Conservation (phyloP, 2,329 filamentous ascomycete genomes). For the Aspergillus sp. region DNA sequence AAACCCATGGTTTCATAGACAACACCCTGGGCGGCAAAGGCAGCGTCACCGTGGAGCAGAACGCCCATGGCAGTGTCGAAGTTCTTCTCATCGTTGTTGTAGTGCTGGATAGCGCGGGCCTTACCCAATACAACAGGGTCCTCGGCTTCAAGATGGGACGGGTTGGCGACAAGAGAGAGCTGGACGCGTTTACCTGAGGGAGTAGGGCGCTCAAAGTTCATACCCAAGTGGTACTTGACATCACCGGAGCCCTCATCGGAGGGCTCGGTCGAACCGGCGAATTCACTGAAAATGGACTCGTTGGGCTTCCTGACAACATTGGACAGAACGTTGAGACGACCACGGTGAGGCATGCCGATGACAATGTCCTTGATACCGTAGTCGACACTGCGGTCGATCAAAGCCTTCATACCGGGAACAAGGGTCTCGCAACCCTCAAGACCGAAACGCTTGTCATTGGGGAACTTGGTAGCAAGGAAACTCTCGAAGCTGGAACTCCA, state of each 20-base stretch:
- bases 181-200: constrained; percentile 99
- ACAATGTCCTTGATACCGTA: constrained; percentile 99
- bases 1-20: constrained; percentile 99
- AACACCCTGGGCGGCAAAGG: constrained; percentile 92
- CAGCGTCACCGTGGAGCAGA: constrained; percentile 93
- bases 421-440: constrained; percentile 95
- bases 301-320: constrained; percentile 99
- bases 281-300: constrained; percentile 99
- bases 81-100: constrained; percentile 92
- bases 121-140: constrained; percentile 97
- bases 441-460: constrained; percentile 99
- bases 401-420: constrained; percentile 97
- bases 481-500: constrained; percentile 98
- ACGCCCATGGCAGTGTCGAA: constrained; percentile 93
- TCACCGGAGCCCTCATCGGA: constrained; percentile 96
- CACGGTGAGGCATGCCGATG: constrained; percentile 99
- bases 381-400: constrained; percentile 97
- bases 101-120: constrained; percentile 96
- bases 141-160: constrained; percentile 96
- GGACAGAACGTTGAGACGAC: constrained; percentile 93
- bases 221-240: constrained; percentile 98
- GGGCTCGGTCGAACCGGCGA: constrained; percentile 81
- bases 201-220: constrained; percentile 99
- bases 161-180: constrained; percentile 95
- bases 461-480: constrained; percentile 96